Conservation (phyloP, 2,329 filamentous ascomycete species). For the Aspergillus sclerotialis region DNA sequence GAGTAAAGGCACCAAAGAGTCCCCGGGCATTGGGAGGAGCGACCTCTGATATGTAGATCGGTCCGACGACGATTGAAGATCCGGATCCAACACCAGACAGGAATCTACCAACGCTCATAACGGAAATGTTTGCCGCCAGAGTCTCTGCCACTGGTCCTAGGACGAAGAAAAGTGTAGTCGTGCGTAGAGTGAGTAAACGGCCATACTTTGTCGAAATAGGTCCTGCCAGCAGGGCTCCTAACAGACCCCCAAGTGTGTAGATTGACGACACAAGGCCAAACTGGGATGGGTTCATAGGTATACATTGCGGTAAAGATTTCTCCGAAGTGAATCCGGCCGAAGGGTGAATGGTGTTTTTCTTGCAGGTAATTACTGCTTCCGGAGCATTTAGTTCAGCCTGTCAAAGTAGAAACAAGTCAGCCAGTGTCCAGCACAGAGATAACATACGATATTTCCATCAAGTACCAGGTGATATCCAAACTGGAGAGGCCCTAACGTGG, state of each 20-base stretch:
- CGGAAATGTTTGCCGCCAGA: constrained; percentile 57
- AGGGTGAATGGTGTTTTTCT: constrained; percentile 48
- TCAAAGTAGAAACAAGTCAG: background rate
- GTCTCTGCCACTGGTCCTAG: constrained; percentile 71
- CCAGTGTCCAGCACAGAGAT: too few species aligned
- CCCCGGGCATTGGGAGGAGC: constrained; percentile 68
- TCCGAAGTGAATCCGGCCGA: constrained; percentile 4
- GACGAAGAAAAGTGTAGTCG: constrained; percentile 70
- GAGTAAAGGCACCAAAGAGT: constrained; percentile 74
- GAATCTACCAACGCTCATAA: constrained; percentile 68
- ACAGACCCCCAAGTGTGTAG: constrained; percentile 81
- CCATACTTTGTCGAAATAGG: constrained; percentile 72
- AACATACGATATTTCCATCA: too few species aligned
- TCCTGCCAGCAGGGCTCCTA: constrained; percentile 74
- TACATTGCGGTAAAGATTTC: constrained; percentile 62
- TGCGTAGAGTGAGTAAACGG: constrained; percentile 66
- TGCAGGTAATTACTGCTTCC: constrained; percentile 86
- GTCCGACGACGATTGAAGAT: constrained; percentile 84
- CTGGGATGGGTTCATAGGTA: constrained; percentile 74
- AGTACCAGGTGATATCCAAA: constrained; percentile 87
- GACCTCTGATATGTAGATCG: constrained; percentile 89
- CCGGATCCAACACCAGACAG: constrained; percentile 79
- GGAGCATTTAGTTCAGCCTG: constrained; percentile 93
- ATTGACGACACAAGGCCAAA: constrained; percentile 85
- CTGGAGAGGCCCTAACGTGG: constrained; percentile 80